Conservation (phyloP, 345 rosid species). For the Lepidium aucheri region DNA sequence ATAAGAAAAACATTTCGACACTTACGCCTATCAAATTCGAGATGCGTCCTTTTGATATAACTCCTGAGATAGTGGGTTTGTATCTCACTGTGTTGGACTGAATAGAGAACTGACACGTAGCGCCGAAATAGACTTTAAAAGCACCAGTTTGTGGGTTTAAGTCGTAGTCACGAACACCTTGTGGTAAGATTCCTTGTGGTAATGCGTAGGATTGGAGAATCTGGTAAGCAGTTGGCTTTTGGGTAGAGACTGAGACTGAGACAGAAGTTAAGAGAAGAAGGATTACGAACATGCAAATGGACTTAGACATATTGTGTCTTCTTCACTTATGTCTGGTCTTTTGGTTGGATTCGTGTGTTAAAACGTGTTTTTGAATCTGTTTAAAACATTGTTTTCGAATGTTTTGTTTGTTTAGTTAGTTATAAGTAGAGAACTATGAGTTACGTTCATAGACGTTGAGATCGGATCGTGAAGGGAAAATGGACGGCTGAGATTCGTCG, state of each 20-base stretch:
- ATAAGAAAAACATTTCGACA: conserved; percentile 47
- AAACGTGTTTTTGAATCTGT: no score
- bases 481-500: background rate
- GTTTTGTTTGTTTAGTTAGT: background rate
- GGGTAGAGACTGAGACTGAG: background rate
- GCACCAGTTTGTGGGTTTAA: conserved; percentile 40
- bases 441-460: background rate
- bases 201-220: conserved; percentile 38
- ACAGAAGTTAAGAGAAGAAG: background rate
- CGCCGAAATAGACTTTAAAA: conserved; percentile 33
- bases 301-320: background rate
- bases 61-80: conserved; percentile 40
- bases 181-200: conserved; percentile 57
- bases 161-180: conserved; percentile 48
- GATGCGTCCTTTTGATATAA: conserved; percentile 33
- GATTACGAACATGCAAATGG: background rate
- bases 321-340: background rate
- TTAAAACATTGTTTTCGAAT: background rate
- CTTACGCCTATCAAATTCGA: conserved; percentile 38
- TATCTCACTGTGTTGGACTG: conserved; percentile 43
- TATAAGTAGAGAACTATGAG: background rate
- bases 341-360: background rate
- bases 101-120: conserved; percentile 38
- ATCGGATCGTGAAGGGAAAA: no score
- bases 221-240: conserved; percentile 33